Percentiles rank a stretch among this genome's conserved stretches.
Conservation (phyloP, 2,329 filamentous ascomycete genomes). For the Alternaria hordeiaustralica region DNA sequence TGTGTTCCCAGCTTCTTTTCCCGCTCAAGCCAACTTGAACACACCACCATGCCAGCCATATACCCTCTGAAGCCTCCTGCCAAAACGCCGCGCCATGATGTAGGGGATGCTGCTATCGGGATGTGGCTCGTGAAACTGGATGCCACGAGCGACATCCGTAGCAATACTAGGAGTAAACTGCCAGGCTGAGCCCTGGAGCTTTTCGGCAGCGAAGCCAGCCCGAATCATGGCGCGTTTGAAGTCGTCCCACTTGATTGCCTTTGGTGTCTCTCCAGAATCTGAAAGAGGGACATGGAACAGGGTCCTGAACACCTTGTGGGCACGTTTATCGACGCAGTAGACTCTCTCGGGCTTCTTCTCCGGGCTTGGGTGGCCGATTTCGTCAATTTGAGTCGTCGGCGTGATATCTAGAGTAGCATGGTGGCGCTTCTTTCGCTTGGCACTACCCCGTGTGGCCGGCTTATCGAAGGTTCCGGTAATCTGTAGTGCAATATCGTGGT, state of each 20-base stretch:
- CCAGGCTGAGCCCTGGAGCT: constrained; percentile 66
- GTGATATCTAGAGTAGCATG: neutral
- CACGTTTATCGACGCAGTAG: neutral
- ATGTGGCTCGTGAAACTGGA: constrained; percentile 69
- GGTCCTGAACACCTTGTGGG: neutral
- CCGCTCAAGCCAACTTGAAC: neutral
- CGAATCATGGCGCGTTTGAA: constrained; percentile 60
- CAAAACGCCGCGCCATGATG: constrained; percentile 55
- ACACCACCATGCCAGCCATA: neutral
- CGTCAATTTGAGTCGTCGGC: too few species aligned
- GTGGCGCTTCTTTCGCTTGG: constrained; percentile 7
- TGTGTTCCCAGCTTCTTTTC: too few species aligned
- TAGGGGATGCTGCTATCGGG: constrained; percentile 60
- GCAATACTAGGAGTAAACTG: constrained; percentile 56
- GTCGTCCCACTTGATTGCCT: constrained; percentile 61
- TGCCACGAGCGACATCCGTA: constrained; percentile 55
- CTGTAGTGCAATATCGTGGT: constrained; percentile 4
- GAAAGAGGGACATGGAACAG: neutral
- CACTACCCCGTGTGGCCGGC: neutral
- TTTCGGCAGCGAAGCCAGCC: constrained; percentile 60
- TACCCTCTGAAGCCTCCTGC: constrained; percentile 49
- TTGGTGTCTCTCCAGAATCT: constrained; percentile 43
- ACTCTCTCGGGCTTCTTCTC: too few species aligned
- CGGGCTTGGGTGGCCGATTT: too few species aligned
- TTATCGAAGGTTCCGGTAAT: constrained; percentile 11